Base-by-base conservation (phyloP, 2,329 filamentous ascomycete genomes). In the Sarocladium brachiariae region DNA sequence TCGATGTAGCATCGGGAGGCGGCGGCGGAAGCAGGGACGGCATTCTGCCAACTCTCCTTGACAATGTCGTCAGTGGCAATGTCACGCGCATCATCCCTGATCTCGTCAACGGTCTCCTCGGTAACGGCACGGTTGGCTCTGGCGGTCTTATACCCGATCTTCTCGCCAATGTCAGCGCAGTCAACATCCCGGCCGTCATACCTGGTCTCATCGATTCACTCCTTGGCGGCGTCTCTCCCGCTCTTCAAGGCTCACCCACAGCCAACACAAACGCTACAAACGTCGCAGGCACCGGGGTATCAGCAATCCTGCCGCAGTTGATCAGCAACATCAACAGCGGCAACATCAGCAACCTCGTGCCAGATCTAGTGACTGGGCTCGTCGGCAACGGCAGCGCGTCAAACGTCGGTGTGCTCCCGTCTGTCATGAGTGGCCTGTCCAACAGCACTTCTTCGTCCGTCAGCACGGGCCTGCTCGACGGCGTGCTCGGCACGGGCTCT, bases 341-440 rank as follows among this genome's bases (percentile, higher is more conserved):
- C 11, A 37, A 35, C 46, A 37, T 49, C 46, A 37, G 46, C 19
- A 49, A 37, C 46, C 30, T 49, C 14, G 46, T 49, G 24, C 46
- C 46, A 11, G 31, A 49, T 18, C 30, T 49, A 4, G 10, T 49
- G 3, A 49, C 46, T 31, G 46, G 33, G 14, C 30, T 49, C 19
- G 46, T 49, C 14, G 46, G 46, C 10, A 49, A 49, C 19, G 33
- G 30, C 4, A 49, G n/a, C 13, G 19, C 7, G 43, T 65, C 65
- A 0, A 72, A 69, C 3, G 59, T 73, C 0, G 69, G 77, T 1
- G 73, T 77, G 50, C 49, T 77, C 4, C 67, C 69, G 49, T 67
- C 76, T 33, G 66, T 72, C 24, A 61, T 71, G 11, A 74, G 75
- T 9, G 75, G 70, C 50, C 5, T 74, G 1, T 53, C 76, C 1